Evolutionary conservation across 139 green algal genomes (phyloP), one percentile per base, ranked within the genome.

Genomic region (Ulvella scutata): DNA sequence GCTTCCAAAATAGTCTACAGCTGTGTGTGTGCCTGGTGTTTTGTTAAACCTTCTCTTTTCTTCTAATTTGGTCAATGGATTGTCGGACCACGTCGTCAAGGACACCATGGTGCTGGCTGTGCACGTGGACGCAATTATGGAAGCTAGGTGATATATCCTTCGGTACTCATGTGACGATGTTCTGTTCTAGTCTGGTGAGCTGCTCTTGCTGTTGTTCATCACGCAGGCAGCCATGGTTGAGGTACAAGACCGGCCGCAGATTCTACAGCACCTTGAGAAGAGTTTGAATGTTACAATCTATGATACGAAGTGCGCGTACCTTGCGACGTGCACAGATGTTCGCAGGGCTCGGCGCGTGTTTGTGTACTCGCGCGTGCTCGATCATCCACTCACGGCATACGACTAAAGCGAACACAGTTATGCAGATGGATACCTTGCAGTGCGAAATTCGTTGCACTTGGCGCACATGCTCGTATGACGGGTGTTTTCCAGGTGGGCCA

Each of bases 391-490:
- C 3, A 37, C 31, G 28, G n/a, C n/a, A n/a, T n/a, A n/a, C n/a
- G n/a, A n/a, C n/a, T n/a, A n/a, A n/a, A n/a, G n/a, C n/a, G n/a
- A n/a, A n/a, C n/a, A n/a, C n/a, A n/a, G n/a, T n/a, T n/a, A 23
- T 59, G 74, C 84, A 95, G 89, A 72, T 96, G 92, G 92, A 84
- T 97, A 2, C 92, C 92, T 4, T 77, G 83, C 43, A 96, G 83
- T 36, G 90, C 91, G 2, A 82, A 84, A 3, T 90, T 97, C 37
- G 85, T 94, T 6, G 86, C 84, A 23, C 40, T 93, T 3, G 91
- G 91, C 3, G 83, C 88, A 4, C 82, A 90, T 73, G 78, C 88
- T 0, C 62, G 85, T 0, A 85, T 81, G 60, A 95, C 87, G 29
- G 90, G 91, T 1, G 84, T 82, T 38, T 75, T 97, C 33, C 86